These are phyloP conservation scores for Lentinula edodes DNA, from an alignment of 768 basidiomycete genomes.

Conservation along the genomic window DNA sequence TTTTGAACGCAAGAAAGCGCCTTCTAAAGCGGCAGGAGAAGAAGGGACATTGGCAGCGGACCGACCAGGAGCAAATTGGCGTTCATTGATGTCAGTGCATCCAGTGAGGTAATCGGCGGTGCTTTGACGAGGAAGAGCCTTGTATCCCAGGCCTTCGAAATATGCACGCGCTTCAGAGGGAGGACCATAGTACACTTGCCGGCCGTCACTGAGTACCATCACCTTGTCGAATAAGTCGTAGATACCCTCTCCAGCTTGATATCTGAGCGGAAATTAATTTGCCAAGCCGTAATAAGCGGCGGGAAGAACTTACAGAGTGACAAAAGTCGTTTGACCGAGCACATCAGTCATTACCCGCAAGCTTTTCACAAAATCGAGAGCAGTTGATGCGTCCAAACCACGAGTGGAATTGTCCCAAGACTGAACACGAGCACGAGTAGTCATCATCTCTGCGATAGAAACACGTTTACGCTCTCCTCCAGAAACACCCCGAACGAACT, in stretches of 20 bases:
- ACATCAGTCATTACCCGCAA: constrained; percentile 81
- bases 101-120: constrained; percentile 84
- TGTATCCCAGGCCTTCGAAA: constrained; percentile 72
- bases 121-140: constrained; percentile 72
- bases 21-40: constrained; percentile 63
- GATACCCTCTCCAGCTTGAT: constrained; percentile 79
- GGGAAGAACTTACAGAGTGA: constrained; percentile 50
- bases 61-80: constrained; percentile 64
- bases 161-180: constrained; percentile 69
- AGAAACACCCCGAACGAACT: constrained; percentile 76
- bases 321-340: constrained; percentile 74
- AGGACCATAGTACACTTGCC: constrained; percentile 77
- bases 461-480: constrained; percentile 80
- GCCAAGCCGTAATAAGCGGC: background rate
- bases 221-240: constrained; percentile 85
- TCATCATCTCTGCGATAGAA: constrained; percentile 84
- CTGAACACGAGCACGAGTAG: constrained; percentile 73
- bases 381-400: constrained; percentile 82
- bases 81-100: constrained; percentile 82
- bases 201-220: constrained; percentile 74
- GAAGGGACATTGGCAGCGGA: constrained; percentile 57
- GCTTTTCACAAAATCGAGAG: constrained; percentile 78
- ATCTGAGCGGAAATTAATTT: constrained; percentile 27
- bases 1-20: constrained; percentile 49
- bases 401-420: constrained; percentile 84